Evolutionary conservation across 2,329 filamentous ascomycete species (phyloP), one percentile per base, ranked within the genome.

Genomic region (Pseudogymnoascus verrucosus): DNA sequence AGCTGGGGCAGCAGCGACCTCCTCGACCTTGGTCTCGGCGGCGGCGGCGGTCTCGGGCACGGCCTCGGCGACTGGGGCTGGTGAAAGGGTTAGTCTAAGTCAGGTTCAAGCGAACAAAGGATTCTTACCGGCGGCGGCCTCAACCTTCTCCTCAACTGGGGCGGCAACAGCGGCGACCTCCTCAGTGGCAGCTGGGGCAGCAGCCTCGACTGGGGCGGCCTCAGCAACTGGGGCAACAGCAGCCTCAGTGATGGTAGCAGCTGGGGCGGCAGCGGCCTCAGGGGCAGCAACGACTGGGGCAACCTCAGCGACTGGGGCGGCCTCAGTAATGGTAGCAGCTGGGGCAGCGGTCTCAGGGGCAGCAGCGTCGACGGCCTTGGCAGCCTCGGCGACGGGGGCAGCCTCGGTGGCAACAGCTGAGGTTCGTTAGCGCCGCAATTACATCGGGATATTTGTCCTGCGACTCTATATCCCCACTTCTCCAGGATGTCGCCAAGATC

Each of bases 21-120:
- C 64, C 64, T 67, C 64, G 10, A 61, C 61, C 14, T 68, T 67
- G 44, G 61, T 60, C 67, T 69, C 67, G 61, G 63, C 28, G 14
- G 63, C 28, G n/a, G 63, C 31, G 28, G 62, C 19, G 12, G 62
- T 23, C 44, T 62, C 42, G 51, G 23, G 71, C 14, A 60, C 65
- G 10, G 64, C 37, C 7, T 26, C 36, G n/a, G 37, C n/a, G 16
- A 31, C 39, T 42, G 40, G 60, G 28, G 37, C 60, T 62, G 12
- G 10, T 4, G n/a, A 12, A 2, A 10, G 19, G 12, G 34, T 62
- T 7, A 62, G 60, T 44, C 19, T 23, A 51, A 21, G 10, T 36
- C 4, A 2, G 28, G 14, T 26, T n/a, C 12, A 37, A 23, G n/a
- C 11, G 14, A 21, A 26, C 11, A 37, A 60, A 26, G 31, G 57